Conservation (phyloP, 106 monocot genomes). For the Agapanthus africanus region DNA sequence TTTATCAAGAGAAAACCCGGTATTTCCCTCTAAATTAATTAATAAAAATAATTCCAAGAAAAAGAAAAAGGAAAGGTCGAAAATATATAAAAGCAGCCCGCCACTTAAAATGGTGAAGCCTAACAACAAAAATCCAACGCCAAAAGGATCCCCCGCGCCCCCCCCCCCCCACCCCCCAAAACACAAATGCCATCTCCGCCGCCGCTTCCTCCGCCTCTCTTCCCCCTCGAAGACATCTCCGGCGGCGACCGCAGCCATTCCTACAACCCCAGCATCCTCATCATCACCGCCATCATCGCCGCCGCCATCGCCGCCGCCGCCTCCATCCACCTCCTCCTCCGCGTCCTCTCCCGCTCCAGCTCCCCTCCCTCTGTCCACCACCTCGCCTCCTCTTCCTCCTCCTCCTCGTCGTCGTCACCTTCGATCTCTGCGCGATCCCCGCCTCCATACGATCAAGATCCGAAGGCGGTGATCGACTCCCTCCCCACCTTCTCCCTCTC, state of each 20-base stretch:
- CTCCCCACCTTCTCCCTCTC: constrained; percentile 74
- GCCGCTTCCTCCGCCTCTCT: constrained; percentile 10
- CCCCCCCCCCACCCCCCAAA: too few relatives aligned
- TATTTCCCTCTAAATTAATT: too few relatives aligned
- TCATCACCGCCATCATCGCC: constrained; percentile 21
- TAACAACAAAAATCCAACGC: too few relatives aligned
- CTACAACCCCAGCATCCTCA: constrained; percentile 37
- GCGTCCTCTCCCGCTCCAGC: constrained; percentile 33
- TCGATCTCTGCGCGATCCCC: constrained; percentile 11
- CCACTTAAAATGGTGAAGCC: too few relatives aligned
- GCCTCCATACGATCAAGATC: constrained; percentile 13
- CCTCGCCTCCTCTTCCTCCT: constrained; percentile 27
- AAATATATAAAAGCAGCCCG: too few relatives aligned
- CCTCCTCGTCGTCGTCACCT: constrained; percentile 12
- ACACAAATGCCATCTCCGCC: too few relatives aligned
- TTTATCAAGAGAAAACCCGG: too few relatives aligned
- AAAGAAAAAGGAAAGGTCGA: too few relatives aligned
- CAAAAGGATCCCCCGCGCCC: too few relatives aligned
- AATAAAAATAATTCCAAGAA: too few relatives aligned
- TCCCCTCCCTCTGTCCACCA: constrained; percentile 11
- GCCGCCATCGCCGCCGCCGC: constrained; percentile 46
- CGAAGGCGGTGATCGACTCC: constrained; percentile 41
- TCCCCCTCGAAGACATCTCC: neutral
- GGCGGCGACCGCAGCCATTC: constrained; percentile 1
- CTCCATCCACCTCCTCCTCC: constrained; percentile 60